Evolutionary conservation across 2,329 filamentous ascomycete genomes (phyloP).

Genomic region (Alternaria metachromatica): DNA sequence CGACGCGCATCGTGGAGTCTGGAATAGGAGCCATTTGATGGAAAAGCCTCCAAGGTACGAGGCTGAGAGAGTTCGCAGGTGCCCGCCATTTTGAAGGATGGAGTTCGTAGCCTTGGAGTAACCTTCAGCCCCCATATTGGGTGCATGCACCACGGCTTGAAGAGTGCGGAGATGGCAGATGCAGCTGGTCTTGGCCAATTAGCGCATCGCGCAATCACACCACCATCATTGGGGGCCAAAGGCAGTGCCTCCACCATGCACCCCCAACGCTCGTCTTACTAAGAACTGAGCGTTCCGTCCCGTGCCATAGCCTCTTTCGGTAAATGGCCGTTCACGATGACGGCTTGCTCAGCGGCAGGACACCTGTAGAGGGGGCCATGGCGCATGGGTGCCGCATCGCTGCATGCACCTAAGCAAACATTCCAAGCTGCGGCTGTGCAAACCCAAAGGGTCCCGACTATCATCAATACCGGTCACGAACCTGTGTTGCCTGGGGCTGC

Average conservation of each 20-base stretch:
- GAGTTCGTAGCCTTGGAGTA: conserved; percentile 10
- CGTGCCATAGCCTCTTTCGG: background rate
- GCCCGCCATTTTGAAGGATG: conserved; percentile 16
- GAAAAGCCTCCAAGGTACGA: background rate
- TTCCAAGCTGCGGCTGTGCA: conserved; percentile 32
- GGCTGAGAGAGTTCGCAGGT: conserved; percentile 24
- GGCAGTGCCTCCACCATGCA: conserved; percentile 8
- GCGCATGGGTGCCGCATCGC: background rate
- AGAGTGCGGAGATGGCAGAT: conserved; percentile 2
- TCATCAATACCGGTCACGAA: conserved; percentile 6
- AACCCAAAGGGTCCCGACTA: conserved; percentile 9
- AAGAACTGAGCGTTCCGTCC: background rate
- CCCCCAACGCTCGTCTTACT: background rate
- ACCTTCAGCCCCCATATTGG: conserved; percentile 39
- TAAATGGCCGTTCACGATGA: background rate
- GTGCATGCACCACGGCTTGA: conserved; percentile 14
- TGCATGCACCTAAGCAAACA: background rate
- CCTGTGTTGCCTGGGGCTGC: conserved; percentile 28
- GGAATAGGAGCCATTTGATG: conserved; percentile 18
- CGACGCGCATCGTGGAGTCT: conserved; percentile 6
- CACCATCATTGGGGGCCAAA: conserved; percentile 26
- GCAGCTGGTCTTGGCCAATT: background rate
- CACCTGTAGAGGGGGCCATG: background rate
- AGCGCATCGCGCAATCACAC: background rate
- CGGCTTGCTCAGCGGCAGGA: background rate